Base-by-base conservation (phyloP, 2,329 filamentous ascomycete genomes). In the Neonectria faginata region DNA sequence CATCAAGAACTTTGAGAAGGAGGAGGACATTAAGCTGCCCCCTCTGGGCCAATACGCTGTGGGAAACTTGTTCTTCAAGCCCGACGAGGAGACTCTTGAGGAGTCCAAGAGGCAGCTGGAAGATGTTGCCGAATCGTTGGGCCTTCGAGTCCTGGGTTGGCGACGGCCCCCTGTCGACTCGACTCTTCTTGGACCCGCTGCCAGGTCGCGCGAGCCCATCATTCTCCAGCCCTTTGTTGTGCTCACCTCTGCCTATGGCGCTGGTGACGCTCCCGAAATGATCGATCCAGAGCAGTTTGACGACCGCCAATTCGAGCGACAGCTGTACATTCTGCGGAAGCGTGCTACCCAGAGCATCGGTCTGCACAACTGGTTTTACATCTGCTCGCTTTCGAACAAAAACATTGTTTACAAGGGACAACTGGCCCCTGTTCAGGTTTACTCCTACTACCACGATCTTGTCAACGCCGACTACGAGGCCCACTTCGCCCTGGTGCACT, bases 341-440 rank as follows among this genome's bases (percentile, higher is more conserved):
- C 92, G 94, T 75, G 92, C 94, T 58, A 97, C 94, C 52, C 94
- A 97, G 84, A 92, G 93, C 75, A 96, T 97, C 78, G 94, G 95
- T 65, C 87, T 97, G 61, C 93, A 97, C 81, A 97, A 97, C 81
- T 98, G 95, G 95, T 98, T 98, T 86, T 98, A 98, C 80, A 86
- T 98, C 64, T 98, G 95, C 86, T 97, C 94, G 54, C 84, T 98
- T 71, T 96, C 91, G 80, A 97, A 97, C 89, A 94, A 94, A 83
- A 98, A 98, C 84, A 98, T 98, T 82, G 93, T 98, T 65, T 98
- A 98, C 88, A 98, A 98, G 87, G 95, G 95, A 69, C 96, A 98
- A 80, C 86, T 98, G 70, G 92, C 95, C 48, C 95, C 95, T 25
- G 89, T 95, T 31, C 95, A 98, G 84, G 95, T 98, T 57, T 98